These are phyloP conservation scores for Diplosphaera chodatii DNA, from an alignment of 139 green algal genomes.

Conservation along the genomic window DNA sequence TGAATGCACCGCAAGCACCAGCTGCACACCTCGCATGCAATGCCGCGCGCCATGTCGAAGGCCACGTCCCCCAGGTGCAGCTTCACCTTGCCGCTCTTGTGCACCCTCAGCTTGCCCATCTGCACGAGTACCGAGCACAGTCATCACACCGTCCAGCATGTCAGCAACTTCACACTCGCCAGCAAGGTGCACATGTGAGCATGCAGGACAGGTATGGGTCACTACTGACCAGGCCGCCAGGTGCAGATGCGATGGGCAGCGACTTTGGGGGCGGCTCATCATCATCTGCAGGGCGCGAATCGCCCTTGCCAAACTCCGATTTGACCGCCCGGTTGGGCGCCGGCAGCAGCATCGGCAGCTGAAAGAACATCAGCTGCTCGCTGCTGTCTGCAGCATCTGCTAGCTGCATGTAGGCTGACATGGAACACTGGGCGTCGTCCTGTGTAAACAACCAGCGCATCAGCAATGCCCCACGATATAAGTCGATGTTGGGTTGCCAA, in stretches of 20 bases:
- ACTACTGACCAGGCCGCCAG: constrained; percentile 19
- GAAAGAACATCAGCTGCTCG: constrained; percentile 46
- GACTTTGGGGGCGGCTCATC: neutral
- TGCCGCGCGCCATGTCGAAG: constrained; percentile 55
- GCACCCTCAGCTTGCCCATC: constrained; percentile 62
- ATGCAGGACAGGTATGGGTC: too few species aligned
- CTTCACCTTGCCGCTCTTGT: constrained; percentile 65
- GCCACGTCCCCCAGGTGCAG: constrained; percentile 61
- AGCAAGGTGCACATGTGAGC: too few species aligned
- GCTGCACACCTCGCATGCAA: constrained; percentile 31
- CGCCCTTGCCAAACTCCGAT: neutral
- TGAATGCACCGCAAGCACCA: too few species aligned
- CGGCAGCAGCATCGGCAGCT: constrained; percentile 51
- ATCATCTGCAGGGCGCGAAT: neutral
- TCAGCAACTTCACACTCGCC: too few species aligned
- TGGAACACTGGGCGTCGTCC: neutral
- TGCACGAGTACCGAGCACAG: neutral
- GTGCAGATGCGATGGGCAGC: constrained; percentile 7
- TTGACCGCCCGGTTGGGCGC: neutral
- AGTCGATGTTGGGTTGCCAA: too few species aligned
- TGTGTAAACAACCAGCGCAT: too few species aligned
- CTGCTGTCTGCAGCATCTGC: constrained; percentile 17
- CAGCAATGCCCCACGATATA: too few species aligned
- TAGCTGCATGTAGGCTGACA: constrained; percentile 12
- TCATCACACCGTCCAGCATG: too few species aligned